Percentiles rank a stretch among this genome's conserved stretches.
phyloP scores from a whole-genome alignment of 106 monocot genomes.

The Triglochin maritima region DNA sequence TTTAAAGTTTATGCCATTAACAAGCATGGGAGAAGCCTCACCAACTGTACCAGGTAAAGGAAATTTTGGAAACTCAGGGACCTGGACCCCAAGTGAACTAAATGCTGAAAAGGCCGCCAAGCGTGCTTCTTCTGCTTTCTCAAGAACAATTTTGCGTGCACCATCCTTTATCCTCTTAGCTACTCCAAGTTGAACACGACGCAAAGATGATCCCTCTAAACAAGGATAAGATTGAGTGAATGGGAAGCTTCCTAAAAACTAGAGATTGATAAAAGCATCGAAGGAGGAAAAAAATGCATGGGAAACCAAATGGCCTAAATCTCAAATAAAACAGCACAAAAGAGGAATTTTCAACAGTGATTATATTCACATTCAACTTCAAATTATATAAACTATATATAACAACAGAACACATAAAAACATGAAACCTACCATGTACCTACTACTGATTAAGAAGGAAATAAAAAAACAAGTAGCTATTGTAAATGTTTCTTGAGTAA shows the following conservation, averaged over 20 bases:
- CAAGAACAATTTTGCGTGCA: constrained; percentile 83
- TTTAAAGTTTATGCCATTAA: constrained; percentile 1
- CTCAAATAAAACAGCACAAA: background rate
- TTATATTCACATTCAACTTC: no score
- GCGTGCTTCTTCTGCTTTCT: constrained; percentile 93
- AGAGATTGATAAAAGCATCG: background rate
- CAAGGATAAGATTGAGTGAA: background rate
- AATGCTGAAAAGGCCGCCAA: constrained; percentile 81
- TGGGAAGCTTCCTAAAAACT: background rate
- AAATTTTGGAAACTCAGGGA: constrained; percentile 58
- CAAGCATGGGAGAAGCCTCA: constrained; percentile 14
- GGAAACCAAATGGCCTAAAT: background rate
- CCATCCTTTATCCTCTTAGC: constrained; percentile 98
- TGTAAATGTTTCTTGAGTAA: no score
- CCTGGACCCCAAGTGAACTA: constrained; percentile 69
- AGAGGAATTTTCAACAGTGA: no score
- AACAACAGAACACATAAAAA: no score
- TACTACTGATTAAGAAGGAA: no score
- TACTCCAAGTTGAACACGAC: constrained; percentile 64
- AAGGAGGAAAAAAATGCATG: background rate
- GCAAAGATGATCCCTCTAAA: constrained; percentile 40
- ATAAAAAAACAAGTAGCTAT: no score
- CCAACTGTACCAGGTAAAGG: constrained; percentile 11
- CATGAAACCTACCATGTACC: no score
- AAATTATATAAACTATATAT: no score